These are phyloP conservation scores for Fusarium tuaranense DNA, from an alignment of 2,329 filamentous ascomycete species.

Conservation along the genomic window DNA sequence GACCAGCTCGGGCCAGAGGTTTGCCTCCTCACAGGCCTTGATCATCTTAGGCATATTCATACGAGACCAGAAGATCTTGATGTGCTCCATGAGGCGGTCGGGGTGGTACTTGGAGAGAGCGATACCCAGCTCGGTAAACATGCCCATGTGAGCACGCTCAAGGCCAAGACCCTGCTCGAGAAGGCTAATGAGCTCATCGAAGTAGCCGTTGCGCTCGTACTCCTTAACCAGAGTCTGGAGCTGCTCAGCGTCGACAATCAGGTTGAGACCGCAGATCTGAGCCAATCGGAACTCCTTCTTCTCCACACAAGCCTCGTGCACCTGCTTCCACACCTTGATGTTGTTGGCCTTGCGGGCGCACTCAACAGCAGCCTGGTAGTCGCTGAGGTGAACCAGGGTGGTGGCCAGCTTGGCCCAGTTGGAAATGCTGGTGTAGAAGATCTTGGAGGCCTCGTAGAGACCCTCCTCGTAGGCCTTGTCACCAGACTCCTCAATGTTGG, in stretches of 20 bases:
- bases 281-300: constrained; percentile 99
- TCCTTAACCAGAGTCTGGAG: constrained; percentile 92
- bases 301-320: constrained; percentile 93
- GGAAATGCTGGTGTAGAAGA: constrained; percentile 97
- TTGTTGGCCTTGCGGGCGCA: constrained; percentile 99
- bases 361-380: constrained; percentile 98
- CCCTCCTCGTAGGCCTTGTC: constrained; percentile 98
- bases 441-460: constrained; percentile 95
- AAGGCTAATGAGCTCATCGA: constrained; percentile 95
- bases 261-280: constrained; percentile 97
- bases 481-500: constrained; percentile 95
- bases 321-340: constrained; percentile 99
- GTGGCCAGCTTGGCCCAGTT: constrained; percentile 99
- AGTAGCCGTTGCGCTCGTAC: constrained; percentile 97
- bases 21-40: constrained; percentile 90
- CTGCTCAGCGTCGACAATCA: constrained; percentile 98
- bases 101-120: constrained; percentile 95
- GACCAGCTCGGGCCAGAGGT: constrained; percentile 96
- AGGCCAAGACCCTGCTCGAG: constrained; percentile 95
- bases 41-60: constrained; percentile 99
- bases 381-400: constrained; percentile 94
- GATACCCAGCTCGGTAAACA: constrained; percentile 95
- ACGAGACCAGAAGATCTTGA: constrained; percentile 97
- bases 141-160: constrained; percentile 93
- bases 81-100: constrained; percentile 96